Percentiles rank a stretch among this genome's conserved stretches.
These are phyloP conservation scores for Pseudotsuga menziesii DNA, from an alignment of 75 land plant species.

Conservation along the genomic window DNA sequence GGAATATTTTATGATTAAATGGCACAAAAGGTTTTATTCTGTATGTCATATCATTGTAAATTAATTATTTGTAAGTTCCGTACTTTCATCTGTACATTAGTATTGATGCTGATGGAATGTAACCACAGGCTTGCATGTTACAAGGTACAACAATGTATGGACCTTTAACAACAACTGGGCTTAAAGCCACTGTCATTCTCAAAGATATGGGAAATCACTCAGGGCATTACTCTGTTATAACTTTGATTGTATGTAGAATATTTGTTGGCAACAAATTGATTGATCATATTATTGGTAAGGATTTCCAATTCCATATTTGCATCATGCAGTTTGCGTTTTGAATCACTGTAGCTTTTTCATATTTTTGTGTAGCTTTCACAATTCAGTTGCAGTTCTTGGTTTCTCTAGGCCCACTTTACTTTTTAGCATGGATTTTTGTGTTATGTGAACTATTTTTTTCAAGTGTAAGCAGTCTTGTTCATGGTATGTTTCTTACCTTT, in stretches of 20 bases:
- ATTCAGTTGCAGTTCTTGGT: not conserved
- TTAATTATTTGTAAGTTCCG: too few species aligned
- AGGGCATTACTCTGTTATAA: constrained; percentile 73
- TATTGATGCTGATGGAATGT: too few species aligned
- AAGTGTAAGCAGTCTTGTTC: not conserved
- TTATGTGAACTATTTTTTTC: too few species aligned
- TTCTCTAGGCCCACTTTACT: not conserved
- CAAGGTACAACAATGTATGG: too few species aligned
- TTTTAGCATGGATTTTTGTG: not conserved
- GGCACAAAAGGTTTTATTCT: too few species aligned
- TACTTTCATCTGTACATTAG: too few species aligned
- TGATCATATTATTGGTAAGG: constrained; percentile 51
- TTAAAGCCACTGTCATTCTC: constrained; percentile 46
- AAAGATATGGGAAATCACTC: constrained; percentile 44
- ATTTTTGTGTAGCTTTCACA: not conserved
- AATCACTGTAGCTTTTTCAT: not conserved
- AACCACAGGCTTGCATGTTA: too few species aligned
- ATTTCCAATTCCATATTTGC: not conserved
- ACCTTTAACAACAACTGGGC: constrained; percentile 65
- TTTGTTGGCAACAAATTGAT: constrained; percentile 50
- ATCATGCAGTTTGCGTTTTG: not conserved
- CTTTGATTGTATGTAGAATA: constrained; percentile 69
- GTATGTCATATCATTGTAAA: too few species aligned
- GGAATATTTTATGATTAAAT: too few species aligned
- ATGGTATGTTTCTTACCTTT: not conserved